These are phyloP conservation scores for Helianthus tuberosus DNA, from an alignment of 129 eudicot genomes.

Conservation along the genomic window DNA sequence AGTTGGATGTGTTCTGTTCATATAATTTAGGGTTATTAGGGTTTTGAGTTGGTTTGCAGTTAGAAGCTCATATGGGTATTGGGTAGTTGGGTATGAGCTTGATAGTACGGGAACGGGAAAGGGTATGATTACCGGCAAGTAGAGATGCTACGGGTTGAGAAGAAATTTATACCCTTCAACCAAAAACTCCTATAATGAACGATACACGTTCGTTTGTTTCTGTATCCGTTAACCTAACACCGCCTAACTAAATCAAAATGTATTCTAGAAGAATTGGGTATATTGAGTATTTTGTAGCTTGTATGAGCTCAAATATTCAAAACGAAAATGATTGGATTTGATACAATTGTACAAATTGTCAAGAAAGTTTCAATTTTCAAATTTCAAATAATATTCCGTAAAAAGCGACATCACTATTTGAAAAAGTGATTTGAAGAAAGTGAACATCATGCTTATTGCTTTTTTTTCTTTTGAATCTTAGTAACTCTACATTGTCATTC, in stretches of 20 bases:
- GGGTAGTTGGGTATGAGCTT: not conserved
- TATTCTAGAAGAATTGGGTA: not conserved
- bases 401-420: not conserved
- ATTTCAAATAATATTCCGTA: not conserved
- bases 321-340: not conserved
- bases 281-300: not conserved
- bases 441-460: not conserved
- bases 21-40: not conserved
- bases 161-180: not conserved
- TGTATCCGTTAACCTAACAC: not conserved
- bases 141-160: not conserved
- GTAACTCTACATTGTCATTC: not conserved
- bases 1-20: not conserved
- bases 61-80: not conserved
- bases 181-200: not conserved
- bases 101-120: not conserved
- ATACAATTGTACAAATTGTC: not conserved
- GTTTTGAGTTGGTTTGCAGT: conserved; percentile 6
- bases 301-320: conserved; percentile 9
- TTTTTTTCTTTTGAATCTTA: not conserved
- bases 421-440: conserved; percentile 2
- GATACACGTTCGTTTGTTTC: not conserved
- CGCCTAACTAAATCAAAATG: not conserved
- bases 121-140: not conserved
- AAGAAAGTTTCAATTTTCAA: not conserved